Evolutionary conservation across 331 rosid genomes (phyloP).

Genomic region (Prunus yedoensis): DNA sequence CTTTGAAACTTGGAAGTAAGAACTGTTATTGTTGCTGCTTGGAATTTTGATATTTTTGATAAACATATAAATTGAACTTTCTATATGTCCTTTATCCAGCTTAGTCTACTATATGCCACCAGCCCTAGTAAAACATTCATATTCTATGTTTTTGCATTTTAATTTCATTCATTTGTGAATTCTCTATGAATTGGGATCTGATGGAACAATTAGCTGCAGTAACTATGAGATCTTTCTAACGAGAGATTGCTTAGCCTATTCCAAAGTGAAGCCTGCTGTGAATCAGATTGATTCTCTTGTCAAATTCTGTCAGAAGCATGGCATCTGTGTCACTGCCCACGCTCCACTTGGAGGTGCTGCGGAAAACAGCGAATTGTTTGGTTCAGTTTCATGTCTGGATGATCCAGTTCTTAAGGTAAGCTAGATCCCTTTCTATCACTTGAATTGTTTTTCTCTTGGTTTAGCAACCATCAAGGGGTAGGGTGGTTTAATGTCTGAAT

Average conservation of each 20-base stretch:
- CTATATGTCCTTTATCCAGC: not conserved
- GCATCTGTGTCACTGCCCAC: conserved; percentile 83
- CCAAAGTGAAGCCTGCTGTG: conserved; percentile 93
- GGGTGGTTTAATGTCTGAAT: conserved; percentile 18
- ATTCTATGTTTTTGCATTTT: not conserved
- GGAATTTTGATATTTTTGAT: not conserved
- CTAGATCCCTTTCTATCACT: not conserved
- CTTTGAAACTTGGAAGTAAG: not conserved
- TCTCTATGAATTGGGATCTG: conserved; percentile 22
- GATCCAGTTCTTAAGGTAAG: conserved; percentile 76
- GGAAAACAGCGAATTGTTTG: conserved; percentile 77
- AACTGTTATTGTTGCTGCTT: not conserved
- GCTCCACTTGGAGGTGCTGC: conserved; percentile 91
- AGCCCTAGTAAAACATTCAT: not conserved
- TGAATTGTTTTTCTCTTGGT: not conserved
- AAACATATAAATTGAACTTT: not conserved
- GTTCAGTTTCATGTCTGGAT: conserved; percentile 72
- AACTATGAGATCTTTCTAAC: conserved; percentile 81
- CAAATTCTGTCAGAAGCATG: conserved; percentile 84
- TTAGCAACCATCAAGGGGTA: no score
- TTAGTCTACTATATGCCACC: not conserved
- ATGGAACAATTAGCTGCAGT: conserved; percentile 57
- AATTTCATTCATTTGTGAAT: not conserved
- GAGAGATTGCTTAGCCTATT: conserved; percentile 83
- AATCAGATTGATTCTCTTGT: conserved; percentile 83